Evolutionary conservation across 192 early-diverging fungal species (phyloP).

Genomic region (Umbelopsis ramanniana): DNA sequence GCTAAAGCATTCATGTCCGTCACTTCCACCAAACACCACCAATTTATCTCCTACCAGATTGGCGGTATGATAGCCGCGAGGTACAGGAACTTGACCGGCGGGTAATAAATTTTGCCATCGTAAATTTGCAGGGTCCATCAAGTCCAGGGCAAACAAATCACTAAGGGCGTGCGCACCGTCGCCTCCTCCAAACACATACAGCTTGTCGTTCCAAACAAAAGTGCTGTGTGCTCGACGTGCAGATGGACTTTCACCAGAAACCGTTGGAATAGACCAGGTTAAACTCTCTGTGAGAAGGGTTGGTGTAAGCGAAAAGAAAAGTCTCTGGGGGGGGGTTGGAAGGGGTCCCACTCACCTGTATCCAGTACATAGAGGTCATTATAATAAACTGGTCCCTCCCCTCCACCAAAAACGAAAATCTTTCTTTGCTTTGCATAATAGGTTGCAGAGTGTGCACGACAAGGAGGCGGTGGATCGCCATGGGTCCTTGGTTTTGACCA

Average conservation of each 20-base stretch:
- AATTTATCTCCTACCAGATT: slow-evolving; percentile 79
- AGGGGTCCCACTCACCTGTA: slow-evolving; percentile 46
- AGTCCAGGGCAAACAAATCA: slow-evolving; percentile 70
- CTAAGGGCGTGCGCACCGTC: slow-evolving; percentile 82
- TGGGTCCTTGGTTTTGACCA: slow-evolving; percentile 74
- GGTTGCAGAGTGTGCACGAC: slow-evolving; percentile 80
- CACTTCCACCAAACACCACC: slow-evolving; percentile 85
- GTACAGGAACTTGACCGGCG: slow-evolving; percentile 61
- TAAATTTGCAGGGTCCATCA: slow-evolving; percentile 40
- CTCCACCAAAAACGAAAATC: slow-evolving; percentile 85
- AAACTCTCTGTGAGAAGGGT: slow-evolving; percentile 45
- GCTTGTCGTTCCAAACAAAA: slow-evolving; percentile 68
- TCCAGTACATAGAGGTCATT: slow-evolving; percentile 81
- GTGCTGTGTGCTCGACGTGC: slow-evolving; percentile 80
- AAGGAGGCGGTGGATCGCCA: slow-evolving; percentile 78
- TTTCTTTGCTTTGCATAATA: slow-evolving; percentile 56
- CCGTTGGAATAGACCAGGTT: slow-evolving; percentile 66
- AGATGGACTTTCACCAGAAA: slow-evolving; percentile 58
- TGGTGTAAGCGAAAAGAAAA: background rate
- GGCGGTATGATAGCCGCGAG: slow-evolving; percentile 86
- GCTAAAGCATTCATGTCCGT: slow-evolving; percentile 77
- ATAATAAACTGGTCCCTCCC: slow-evolving; percentile 84
- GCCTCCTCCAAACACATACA: slow-evolving; percentile 92
- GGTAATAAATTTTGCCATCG: slow-evolving; percentile 66
- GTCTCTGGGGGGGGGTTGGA: no score